phyloP scores from a whole-genome alignment of 2,329 filamentous ascomycete species.

The Ophiostoma himal-ulmi region DNA sequence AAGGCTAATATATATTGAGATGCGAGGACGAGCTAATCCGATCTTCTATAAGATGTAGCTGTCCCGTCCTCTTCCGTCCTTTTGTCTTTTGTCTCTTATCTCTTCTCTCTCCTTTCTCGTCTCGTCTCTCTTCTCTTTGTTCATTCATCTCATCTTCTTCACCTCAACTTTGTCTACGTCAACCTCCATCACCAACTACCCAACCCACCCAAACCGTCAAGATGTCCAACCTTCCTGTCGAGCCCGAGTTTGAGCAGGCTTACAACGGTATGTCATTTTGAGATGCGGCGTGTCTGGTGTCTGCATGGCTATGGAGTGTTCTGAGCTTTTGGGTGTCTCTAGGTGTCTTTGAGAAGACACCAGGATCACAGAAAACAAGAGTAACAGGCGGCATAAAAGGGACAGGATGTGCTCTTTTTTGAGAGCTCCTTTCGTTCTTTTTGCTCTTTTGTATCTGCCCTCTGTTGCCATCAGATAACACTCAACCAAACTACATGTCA shows the following conservation, averaged over 20 bases:
- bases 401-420: background rate
- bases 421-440: background rate
- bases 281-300: background rate
- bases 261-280: constrained; percentile 67
- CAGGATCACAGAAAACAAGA: background rate
- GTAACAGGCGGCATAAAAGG: background rate
- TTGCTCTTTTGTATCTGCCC: background rate
- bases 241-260: constrained; percentile 98
- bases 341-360: background rate
- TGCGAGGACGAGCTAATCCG: background rate
- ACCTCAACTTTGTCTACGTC: background rate
- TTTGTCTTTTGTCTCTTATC: background rate
- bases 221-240: constrained; percentile 78
- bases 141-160: background rate
- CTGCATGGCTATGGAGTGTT: background rate
- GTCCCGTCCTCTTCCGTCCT: background rate
- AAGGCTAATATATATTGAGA: background rate
- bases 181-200: background rate
- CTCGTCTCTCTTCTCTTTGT: background rate
- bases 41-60: constrained; percentile 9
- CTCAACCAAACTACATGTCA: background rate
- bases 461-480: background rate
- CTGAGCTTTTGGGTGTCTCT: background rate
- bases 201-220: constrained; percentile 27
- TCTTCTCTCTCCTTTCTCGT: background rate